Evolutionary conservation across 768 basidiomycete genomes (phyloP).

Genomic region (Gautieria morchelliformis): DNA sequence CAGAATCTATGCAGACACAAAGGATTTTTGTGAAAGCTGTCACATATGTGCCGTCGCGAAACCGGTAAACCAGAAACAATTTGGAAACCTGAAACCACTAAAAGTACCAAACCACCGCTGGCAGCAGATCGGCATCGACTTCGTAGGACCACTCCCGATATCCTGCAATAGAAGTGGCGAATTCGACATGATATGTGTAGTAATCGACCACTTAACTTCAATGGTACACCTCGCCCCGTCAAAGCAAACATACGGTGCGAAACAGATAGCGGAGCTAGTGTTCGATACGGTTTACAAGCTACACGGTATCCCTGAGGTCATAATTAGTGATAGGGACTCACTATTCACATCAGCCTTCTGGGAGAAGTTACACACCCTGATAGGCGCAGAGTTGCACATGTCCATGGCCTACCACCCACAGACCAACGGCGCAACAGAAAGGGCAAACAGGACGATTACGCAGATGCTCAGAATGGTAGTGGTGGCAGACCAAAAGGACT

Average conservation of each 20-base stretch:
- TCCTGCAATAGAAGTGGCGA: conserved; percentile 15
- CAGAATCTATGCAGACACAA: conserved; percentile 9
- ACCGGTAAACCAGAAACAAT: conserved; percentile 24
- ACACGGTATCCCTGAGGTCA: conserved; percentile 19
- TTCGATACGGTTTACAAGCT: conserved; percentile 23
- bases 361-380: conserved; percentile 14
- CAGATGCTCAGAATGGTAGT: conserved; percentile 19
- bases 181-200: conserved; percentile 18
- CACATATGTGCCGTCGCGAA: conserved; percentile 11
- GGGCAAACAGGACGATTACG: conserved; percentile 23
- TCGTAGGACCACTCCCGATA: conserved; percentile 25
- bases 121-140: conserved; percentile 23
- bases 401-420: conserved; percentile 30
- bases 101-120: conserved; percentile 9
- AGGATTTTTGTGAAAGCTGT: conserved; percentile 20
- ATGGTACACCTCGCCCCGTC: conserved; percentile 15
- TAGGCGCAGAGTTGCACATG: conserved; percentile 22
- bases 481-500: conserved; percentile 19
- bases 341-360: conserved; percentile 25
- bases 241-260: conserved; percentile 12
- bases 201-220: conserved; percentile 16
- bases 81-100: conserved; percentile 14
- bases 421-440: conserved; percentile 26
- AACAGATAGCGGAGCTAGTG: conserved; percentile 17
- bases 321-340: conserved; percentile 20